Evolutionary conservation across 116 monocot genomes (phyloP).

Genomic region (Papilionanthe hybrid): DNA sequence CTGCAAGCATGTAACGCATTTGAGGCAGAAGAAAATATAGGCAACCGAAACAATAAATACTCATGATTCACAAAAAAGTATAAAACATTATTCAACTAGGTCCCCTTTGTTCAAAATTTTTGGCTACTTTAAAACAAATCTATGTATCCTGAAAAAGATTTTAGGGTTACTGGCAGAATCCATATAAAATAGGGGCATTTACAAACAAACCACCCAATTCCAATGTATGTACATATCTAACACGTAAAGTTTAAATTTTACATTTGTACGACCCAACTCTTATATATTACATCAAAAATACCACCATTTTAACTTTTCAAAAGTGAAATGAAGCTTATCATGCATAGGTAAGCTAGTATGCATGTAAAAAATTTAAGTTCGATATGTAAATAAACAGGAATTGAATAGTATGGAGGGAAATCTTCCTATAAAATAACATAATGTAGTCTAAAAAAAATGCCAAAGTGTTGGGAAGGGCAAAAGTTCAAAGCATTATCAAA

Average conservation of each 20-base stretch:
- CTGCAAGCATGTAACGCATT: conserved; percentile 25
- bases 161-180: not conserved
- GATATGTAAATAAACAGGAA: no score
- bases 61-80: no score
- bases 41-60: conserved; percentile 2
- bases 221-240: no score
- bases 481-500: not conserved
- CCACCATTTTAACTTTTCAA: no score
- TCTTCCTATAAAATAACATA: not conserved
- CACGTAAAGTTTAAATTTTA: no score
- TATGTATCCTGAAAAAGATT: not conserved
- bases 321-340: no score
- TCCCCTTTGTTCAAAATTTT: not conserved
- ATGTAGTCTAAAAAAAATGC: not conserved
- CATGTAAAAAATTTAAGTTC: no score
- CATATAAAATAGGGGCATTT: not conserved
- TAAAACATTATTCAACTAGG: not conserved
- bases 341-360: no score
- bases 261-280: no score
- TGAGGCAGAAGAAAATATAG: not conserved
- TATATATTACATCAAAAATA: no score
- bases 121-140: not conserved
- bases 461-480: not conserved
- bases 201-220: no score
- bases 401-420: no score